A percentile compares a stretch with the other conserved stretches of the same genome.
phyloP scores from a whole-genome alignment of 192 early-diverging fungal genomes.

The Linnemannia elongata region DNA sequence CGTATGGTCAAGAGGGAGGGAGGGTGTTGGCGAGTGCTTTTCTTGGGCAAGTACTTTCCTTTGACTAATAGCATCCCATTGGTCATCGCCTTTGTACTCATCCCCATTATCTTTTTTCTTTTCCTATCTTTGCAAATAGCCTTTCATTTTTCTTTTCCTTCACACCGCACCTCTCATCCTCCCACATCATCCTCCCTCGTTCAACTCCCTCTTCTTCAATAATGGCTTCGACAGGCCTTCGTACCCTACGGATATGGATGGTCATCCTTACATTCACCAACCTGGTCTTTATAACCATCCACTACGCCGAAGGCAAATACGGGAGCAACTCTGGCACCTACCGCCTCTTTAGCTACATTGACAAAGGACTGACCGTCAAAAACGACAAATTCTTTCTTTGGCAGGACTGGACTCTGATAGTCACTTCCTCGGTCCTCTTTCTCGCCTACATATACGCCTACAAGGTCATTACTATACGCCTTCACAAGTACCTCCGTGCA shows the following conservation, averaged over 20 bases:
- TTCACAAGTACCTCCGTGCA: neutral
- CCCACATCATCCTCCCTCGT: neutral
- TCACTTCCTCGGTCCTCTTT: neutral
- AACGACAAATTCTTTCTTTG: no score
- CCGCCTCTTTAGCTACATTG: neutral
- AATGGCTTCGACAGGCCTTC: neutral
- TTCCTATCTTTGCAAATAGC: no score
- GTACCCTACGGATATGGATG: neutral
- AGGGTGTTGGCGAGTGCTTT: no score
- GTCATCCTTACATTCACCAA: neutral
- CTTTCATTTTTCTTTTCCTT: no score
- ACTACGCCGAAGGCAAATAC: neutral
- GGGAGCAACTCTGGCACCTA: neutral
- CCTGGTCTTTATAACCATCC: neutral
- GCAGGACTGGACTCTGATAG: neutral
- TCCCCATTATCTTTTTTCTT: no score
- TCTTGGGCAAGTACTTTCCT: no score
- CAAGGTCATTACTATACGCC: neutral
- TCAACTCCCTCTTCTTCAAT: neutral
- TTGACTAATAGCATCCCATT: no score
- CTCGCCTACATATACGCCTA: neutral
- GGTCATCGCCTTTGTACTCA: no score
- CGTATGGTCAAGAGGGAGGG: no score
- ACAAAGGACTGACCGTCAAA: no score
- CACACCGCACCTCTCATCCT: no score